Percentiles rank a stretch among this genome's conserved stretches.
Conservation (phyloP, 2,329 filamentous ascomycete species). For the Biscogniauxia marginata region DNA sequence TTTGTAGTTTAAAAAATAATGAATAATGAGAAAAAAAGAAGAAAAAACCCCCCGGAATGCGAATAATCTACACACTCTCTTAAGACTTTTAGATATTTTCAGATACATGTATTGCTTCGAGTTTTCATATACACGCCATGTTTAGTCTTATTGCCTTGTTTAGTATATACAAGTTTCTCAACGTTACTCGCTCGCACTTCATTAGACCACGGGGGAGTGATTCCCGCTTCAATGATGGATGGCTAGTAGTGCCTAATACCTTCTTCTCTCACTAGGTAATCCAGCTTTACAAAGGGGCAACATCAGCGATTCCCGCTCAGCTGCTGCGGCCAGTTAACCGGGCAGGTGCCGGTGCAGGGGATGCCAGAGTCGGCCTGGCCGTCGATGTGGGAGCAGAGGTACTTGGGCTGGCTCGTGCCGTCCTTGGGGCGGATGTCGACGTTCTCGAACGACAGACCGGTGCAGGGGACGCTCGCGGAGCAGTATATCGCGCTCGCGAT, state of each 20-base stretch:
- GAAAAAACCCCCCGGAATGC: not conserved
- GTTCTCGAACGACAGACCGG: conserved; percentile 43
- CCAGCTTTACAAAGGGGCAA: no score
- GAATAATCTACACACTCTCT: not conserved
- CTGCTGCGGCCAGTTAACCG: conserved; percentile 39
- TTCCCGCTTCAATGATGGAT: no score
- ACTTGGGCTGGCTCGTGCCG: conserved; percentile 37
- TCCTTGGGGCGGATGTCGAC: conserved; percentile 44
- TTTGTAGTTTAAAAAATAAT: not conserved
- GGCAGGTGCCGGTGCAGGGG: conserved; percentile 37
- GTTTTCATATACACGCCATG: no score
- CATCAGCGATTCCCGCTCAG: conserved; percentile 28
- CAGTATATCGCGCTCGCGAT: conserved; percentile 48
- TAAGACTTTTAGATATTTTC: no score
- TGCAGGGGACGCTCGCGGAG: conserved; percentile 41
- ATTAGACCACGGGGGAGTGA: no score
- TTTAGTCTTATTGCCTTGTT: no score
- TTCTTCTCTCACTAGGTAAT: no score
- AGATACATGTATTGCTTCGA: no score
- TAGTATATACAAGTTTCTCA: no score
- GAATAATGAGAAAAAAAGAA: not conserved
- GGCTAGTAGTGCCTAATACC: no score
- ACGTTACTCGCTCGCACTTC: no score
- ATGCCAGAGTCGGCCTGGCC: conserved; percentile 35
- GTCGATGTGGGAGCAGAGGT: conserved; percentile 43